Evolutionary conservation across 495 filamentous ascomycete genomes (phyloP).

Genomic region (Neurospora terricola): DNA sequence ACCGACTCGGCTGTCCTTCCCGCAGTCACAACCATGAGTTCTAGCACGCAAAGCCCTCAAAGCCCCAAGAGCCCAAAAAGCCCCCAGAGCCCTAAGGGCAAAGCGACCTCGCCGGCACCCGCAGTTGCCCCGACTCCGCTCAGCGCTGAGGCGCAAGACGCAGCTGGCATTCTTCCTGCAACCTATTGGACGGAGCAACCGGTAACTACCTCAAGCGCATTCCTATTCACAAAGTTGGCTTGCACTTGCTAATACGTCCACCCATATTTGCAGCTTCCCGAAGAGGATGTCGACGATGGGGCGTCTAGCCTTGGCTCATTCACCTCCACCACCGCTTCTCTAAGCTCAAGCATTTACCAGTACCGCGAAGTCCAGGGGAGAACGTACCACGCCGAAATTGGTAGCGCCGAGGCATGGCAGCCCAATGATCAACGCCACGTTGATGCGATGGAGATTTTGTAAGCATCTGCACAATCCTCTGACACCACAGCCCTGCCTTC

Average conservation of each 20-base stretch:
- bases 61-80: too few relatives aligned
- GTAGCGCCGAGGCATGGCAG: conserved; percentile 22
- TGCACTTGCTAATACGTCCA: neutral
- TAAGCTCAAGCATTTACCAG: neutral
- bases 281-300: neutral
- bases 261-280: neutral
- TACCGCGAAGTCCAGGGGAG: conserved; percentile 1
- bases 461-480: conserved; percentile 2
- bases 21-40: neutral
- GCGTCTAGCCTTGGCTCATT: neutral
- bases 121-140: neutral
- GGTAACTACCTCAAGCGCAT: neutral
- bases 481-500: neutral
- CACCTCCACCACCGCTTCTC: neutral
- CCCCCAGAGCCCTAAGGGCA: neutral
- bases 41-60: neutral
- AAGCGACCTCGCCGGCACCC: neutral
- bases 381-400: conserved; percentile 14
- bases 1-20: neutral
- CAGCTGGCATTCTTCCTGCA: conserved; percentile 1
- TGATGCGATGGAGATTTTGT: conserved; percentile 18
- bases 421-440: conserved; percentile 28
- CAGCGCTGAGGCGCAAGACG: neutral
- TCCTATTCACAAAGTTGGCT: neutral
- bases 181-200: neutral